Percentiles rank a stretch among this genome's conserved stretches.
Conservation (phyloP, 768 basidiomycete genomes). For the Mycena pura region DNA sequence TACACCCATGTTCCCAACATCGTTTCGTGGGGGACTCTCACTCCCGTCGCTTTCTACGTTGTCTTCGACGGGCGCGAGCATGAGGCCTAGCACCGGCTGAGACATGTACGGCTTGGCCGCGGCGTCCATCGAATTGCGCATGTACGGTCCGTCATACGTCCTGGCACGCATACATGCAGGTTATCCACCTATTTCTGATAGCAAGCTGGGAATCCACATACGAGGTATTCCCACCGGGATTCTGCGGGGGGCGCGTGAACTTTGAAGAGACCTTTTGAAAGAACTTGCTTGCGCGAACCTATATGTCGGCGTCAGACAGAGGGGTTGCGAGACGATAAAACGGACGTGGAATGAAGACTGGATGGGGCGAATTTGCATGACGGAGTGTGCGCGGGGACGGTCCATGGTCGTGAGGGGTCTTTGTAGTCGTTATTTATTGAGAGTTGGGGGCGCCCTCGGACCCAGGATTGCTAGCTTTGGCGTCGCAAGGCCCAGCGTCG, state of each 20-base stretch:
- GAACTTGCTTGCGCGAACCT: constrained; percentile 25
- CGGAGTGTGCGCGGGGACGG: constrained; percentile 18
- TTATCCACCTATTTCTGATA: too few relatives aligned
- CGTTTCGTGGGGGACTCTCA: constrained; percentile 29
- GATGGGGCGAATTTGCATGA: constrained; percentile 8
- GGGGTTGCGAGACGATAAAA: background rate
- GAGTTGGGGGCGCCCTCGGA: too few relatives aligned
- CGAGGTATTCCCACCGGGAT: background rate
- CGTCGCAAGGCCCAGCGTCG: too few relatives aligned
- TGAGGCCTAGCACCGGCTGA: constrained; percentile 46
- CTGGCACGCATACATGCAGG: background rate
- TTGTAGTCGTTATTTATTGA: too few relatives aligned
- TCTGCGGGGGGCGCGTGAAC: constrained; percentile 4
- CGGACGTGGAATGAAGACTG: constrained; percentile 14
- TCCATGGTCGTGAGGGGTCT: too few relatives aligned
- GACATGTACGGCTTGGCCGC: constrained; percentile 53
- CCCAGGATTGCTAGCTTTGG: too few relatives aligned
- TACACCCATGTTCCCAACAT: background rate
- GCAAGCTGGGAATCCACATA: too few relatives aligned
- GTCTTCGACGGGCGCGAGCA: constrained; percentile 27
- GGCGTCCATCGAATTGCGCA: constrained; percentile 41
- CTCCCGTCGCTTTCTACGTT: constrained; percentile 30
- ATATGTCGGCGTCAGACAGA: background rate
- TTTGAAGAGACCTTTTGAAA: constrained; percentile 25
- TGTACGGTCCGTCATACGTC: constrained; percentile 12